phyloP scores from a whole-genome alignment of 352 stramenopile species.

The Phytophthora cajani region DNA sequence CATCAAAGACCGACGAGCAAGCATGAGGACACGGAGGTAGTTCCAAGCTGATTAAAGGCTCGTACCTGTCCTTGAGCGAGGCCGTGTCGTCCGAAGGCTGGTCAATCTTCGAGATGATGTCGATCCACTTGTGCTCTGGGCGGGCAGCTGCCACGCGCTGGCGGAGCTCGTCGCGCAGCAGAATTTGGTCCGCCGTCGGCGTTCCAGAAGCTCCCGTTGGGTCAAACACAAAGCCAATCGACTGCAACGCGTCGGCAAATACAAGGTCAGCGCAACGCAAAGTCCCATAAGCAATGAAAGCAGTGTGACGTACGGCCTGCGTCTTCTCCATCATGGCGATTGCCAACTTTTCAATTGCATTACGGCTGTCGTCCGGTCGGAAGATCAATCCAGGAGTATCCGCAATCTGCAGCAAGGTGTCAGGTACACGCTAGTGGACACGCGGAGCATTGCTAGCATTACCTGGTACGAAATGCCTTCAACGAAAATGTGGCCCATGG shows the following conservation, averaged over 20 bases:
- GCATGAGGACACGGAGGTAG: neutral
- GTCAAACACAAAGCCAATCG: slow-evolving; percentile 88
- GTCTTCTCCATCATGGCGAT: slow-evolving; percentile 83
- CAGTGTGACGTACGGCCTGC: slow-evolving; percentile 49
- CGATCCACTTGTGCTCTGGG: slow-evolving; percentile 72
- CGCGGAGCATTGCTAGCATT: neutral
- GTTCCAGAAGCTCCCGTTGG: slow-evolving; percentile 76
- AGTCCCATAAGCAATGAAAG: neutral
- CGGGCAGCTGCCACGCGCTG: slow-evolving; percentile 48
- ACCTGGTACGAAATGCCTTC: slow-evolving; percentile 85
- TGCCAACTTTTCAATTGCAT: slow-evolving; percentile 77
- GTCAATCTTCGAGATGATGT: slow-evolving; percentile 90
- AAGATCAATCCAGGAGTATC: slow-evolving; percentile 81
- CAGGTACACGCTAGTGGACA: neutral
- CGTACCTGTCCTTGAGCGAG: slow-evolving; percentile 47
- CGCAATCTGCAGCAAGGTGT: slow-evolving; percentile 64
- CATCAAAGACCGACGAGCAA: neutral
- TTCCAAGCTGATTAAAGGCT: neutral
- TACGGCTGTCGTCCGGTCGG: slow-evolving; percentile 65
- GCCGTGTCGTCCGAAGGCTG: slow-evolving; percentile 52
- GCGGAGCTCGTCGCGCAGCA: slow-evolving; percentile 77
- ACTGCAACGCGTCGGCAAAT: slow-evolving; percentile 40
- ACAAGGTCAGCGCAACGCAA: slow-evolving; percentile 9
- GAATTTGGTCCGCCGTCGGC: slow-evolving; percentile 61
- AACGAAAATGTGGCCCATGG: slow-evolving; percentile 89